A percentile compares a stretch with the other conserved stretches of the same genome.
Conservation (phyloP, 139 green algal genomes). For the Chlamydomonas sp. region DNA sequence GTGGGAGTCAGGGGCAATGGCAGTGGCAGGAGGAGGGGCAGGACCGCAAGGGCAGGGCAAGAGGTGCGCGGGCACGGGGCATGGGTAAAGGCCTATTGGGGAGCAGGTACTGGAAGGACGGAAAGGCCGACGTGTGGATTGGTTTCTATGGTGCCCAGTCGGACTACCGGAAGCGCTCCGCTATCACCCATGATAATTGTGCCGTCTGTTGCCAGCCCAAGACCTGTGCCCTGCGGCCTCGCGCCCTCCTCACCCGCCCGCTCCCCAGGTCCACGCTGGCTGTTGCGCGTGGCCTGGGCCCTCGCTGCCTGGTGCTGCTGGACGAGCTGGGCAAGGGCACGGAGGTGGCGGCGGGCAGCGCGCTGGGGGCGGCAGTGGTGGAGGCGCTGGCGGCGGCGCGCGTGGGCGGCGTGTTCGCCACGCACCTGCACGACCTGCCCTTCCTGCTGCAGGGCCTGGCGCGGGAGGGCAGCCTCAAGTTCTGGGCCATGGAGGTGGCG, state of each 20-base stretch:
- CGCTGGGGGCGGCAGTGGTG: constrained; percentile 74
- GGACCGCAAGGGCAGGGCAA: too few species aligned
- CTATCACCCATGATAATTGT: too few species aligned
- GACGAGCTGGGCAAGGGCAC: constrained; percentile 97
- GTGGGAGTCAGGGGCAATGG: neutral
- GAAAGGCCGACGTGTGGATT: too few species aligned
- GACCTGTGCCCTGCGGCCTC: neutral
- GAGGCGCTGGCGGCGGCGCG: constrained; percentile 62
- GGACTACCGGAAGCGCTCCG: too few species aligned
- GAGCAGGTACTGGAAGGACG: too few species aligned
- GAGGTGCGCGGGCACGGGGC: too few species aligned
- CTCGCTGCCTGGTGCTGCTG: constrained; percentile 78
- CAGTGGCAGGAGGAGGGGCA: too few species aligned
- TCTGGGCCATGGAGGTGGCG: constrained; percentile 44
- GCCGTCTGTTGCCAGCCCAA: neutral
- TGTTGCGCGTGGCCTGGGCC: neutral
- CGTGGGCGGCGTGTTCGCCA: constrained; percentile 83
- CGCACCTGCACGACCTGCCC: constrained; percentile 88
- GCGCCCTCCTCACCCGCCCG: neutral
- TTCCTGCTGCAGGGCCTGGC: constrained; percentile 51
- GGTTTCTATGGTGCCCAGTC: too few species aligned
- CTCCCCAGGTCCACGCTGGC: constrained; percentile 3
- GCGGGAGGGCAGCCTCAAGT: neutral
- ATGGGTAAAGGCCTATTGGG: too few species aligned
- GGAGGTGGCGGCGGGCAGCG: constrained; percentile 77